Conservation (phyloP, 1,284 basidiomycete species). For the Waitea zeae region DNA sequence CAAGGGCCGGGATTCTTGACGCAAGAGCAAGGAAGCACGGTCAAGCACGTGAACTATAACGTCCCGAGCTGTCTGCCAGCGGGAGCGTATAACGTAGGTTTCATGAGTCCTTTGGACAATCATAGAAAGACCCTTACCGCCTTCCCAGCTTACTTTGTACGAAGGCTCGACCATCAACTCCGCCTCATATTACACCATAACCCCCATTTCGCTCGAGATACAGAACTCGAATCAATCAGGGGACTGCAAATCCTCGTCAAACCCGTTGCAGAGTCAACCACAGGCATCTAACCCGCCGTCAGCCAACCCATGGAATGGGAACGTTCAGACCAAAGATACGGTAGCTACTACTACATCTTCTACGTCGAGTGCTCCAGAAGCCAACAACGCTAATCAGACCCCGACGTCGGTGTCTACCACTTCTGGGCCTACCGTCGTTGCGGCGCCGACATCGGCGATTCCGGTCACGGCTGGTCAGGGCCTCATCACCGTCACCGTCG, state of each 20-base stretch:
- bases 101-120: neutral
- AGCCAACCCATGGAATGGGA: conserved; percentile 9
- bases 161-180: conserved; percentile 23
- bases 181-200: conserved; percentile 21
- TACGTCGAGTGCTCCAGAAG: neutral
- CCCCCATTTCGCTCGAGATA: conserved; percentile 22
- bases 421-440: conserved; percentile 1
- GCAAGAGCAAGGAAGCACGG: conserved; percentile 24
- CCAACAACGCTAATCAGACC: no score
- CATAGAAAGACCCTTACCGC: neutral
- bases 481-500: conserved; percentile 10
- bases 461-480: no score
- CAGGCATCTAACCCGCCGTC: conserved; percentile 13
- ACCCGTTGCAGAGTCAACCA: conserved; percentile 19
- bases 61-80: conserved; percentile 24
- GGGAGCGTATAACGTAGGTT: conserved; percentile 31
- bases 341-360: conserved; percentile 3
- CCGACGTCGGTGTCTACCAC: conserved; percentile 1
- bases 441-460: no score
- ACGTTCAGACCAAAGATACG: neutral
- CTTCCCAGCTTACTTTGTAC: conserved; percentile 31
- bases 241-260: conserved; percentile 13
- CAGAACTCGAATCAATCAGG: conserved; percentile 15
- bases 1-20: conserved; percentile 19
- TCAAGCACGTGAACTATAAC: conserved; percentile 27